Evolutionary conservation across 371 early-diverging fungal species (phyloP), one percentile per base, ranked within the genome.

Genomic region (Mortierella sp.): DNA sequence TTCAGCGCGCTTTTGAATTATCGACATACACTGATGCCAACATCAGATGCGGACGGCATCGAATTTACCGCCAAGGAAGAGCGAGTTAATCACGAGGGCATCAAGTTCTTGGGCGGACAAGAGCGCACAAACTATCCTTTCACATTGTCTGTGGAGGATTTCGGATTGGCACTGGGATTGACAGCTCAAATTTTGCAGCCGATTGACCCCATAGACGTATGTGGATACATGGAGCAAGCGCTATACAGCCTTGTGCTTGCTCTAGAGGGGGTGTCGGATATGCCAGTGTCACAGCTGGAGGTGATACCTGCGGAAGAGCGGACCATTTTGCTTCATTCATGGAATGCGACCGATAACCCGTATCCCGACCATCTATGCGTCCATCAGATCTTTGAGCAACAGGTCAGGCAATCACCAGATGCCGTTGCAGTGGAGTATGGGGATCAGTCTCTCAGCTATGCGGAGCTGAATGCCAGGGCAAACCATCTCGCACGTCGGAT

Each of bases 1-100:
- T 52, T 67, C 32, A 56, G 54, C 34, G 12, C 60, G 6, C 39
- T 70, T 15, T 21, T 65, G 48, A 58, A 70, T 50, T 59, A 78
- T 50, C 56, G 78, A 59, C 67, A 60, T 50, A 50, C 17, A 19
- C 27, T 15, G 31, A 14, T 15, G 30, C 34, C 12, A 50, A 12
- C 31, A 6, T 8, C 15, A 8, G 27, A 27, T 3, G 28, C 50
- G 28, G 6, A 6, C 14, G 30, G n/a, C 17, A 30, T 50, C 27
- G 23, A 17, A 3, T 34, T 34, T 11, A 34, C 34, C 11, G 34
- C 34, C 34, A 34, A 34, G 34, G 34, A 34, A 34, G 34, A 34
- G 11, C 34, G 34, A 5, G 34, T 34, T 11, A 34, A 34, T 34
- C 34, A 34, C 34, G 34, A 11, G 34, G 53, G 53, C 24, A 52